These are phyloP conservation scores for Chenopodium suecicum DNA, from an alignment of 148 eudicot species.

Conservation along the genomic window DNA sequence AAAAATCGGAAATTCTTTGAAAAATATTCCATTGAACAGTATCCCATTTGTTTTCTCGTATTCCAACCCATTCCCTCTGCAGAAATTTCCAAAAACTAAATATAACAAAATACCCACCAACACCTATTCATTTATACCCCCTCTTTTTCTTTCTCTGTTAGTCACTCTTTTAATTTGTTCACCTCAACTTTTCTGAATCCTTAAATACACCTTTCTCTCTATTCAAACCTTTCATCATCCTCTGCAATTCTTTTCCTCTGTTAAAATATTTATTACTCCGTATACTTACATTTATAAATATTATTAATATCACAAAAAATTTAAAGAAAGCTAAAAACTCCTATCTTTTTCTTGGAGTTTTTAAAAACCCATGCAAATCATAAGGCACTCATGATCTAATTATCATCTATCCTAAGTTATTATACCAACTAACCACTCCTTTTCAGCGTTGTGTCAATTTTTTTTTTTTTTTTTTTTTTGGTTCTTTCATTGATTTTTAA, in stretches of 20 bases:
- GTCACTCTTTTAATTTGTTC: not conserved
- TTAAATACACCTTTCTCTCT: conserved; percentile 45
- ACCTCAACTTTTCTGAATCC: conserved; percentile 23
- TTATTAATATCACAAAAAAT: not conserved
- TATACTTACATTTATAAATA: no score
- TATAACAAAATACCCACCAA: no score
- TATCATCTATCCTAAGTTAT: conserved; percentile 7
- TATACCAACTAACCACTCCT: not conserved
- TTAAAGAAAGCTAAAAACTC: conserved; percentile 8
- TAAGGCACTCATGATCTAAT: conserved; percentile 83
- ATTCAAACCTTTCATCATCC: conserved; percentile 22
- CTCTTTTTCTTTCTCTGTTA: not conserved
- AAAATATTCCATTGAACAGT: conserved; percentile 49
- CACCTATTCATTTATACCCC: not conserved
- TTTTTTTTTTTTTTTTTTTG: not conserved
- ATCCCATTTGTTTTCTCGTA: conserved; percentile 45
- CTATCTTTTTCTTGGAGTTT: conserved; percentile 11
- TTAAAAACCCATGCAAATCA: conserved; percentile 60
- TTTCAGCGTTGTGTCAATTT: not conserved
- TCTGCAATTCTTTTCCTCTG: conserved; percentile 14
- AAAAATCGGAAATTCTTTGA: conserved; percentile 8
- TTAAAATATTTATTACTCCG: conserved; percentile 5
- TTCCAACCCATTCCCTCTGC: conserved; percentile 38
- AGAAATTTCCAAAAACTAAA: not conserved
- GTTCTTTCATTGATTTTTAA: no score